Conservation (phyloP, 2,329 filamentous ascomycete species). For the Neoscytalidium dimidiatum region DNA sequence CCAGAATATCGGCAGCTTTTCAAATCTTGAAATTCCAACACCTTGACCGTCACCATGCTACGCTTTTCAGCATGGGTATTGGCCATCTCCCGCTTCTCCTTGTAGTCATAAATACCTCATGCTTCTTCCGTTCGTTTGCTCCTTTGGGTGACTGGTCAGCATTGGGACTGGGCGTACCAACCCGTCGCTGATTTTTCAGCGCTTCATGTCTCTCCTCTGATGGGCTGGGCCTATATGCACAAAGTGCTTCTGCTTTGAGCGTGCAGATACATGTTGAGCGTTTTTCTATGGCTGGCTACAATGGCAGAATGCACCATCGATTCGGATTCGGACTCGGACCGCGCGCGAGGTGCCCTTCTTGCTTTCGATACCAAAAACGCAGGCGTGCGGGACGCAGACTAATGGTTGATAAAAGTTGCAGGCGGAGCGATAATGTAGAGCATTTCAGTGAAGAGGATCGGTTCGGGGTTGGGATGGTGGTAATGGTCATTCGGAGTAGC, state of each 20-base stretch:
- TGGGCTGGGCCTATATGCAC: background rate
- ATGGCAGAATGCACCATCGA: no score
- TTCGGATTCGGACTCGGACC: no score
- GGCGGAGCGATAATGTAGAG: background rate
- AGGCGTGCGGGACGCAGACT: no score
- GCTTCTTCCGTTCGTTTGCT: background rate
- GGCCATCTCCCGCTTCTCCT: background rate
- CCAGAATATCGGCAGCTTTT: background rate
- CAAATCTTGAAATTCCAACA: background rate
- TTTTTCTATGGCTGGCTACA: background rate
- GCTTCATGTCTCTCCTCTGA: background rate
- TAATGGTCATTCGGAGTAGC: background rate
- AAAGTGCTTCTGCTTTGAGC: background rate
- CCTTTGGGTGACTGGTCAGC: background rate
- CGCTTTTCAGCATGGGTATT: background rate
- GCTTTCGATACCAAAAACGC: no score
- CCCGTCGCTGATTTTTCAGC: background rate
- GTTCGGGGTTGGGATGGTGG: background rate
- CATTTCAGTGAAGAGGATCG: background rate
- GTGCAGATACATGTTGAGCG: background rate
- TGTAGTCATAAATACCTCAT: conserved; percentile 5
- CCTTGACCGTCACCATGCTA: background rate
- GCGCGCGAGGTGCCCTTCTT: no score
- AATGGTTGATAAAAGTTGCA: no score
- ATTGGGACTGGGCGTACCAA: background rate